A percentile compares a stretch with the other conserved stretches of the same genome.
phyloP scores from a whole-genome alignment of 2,329 filamentous ascomycete species.

The Aspergillus ibericus region DNA sequence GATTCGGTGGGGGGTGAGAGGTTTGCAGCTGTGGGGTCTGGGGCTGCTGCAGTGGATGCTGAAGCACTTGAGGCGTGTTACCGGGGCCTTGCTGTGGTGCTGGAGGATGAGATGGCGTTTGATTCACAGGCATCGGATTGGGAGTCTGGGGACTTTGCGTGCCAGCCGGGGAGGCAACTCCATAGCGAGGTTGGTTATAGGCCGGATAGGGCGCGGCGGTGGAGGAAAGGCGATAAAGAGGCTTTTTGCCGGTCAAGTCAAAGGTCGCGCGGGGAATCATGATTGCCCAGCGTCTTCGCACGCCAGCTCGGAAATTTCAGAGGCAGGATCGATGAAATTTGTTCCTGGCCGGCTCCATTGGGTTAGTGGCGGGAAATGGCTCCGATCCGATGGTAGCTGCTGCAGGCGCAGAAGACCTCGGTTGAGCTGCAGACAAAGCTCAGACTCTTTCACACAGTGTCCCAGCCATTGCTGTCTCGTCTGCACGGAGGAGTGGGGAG shows the following conservation, averaged over 20 bases:
- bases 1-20: neutral
- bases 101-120: neutral
- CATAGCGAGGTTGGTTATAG: too few species aligned
- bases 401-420: neutral
- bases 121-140: neutral
- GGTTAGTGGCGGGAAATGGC: neutral
- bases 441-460: neutral
- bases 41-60: too few species aligned
- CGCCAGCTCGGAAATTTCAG: neutral
- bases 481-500: neutral
- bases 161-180: too few species aligned
- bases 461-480: neutral
- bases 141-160: neutral
- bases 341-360: neutral
- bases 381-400: neutral
- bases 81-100: neutral
- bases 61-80: neutral
- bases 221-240: neutral
- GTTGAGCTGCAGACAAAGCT: neutral
- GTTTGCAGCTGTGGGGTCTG: neutral
- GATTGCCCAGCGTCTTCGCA: neutral
- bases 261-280: neutral
- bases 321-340: neutral
- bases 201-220: neutral
- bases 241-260: neutral